These are phyloP conservation scores for Solanum paucissectum DNA, from an alignment of 257 asterid genomes.

Conservation along the genomic window DNA sequence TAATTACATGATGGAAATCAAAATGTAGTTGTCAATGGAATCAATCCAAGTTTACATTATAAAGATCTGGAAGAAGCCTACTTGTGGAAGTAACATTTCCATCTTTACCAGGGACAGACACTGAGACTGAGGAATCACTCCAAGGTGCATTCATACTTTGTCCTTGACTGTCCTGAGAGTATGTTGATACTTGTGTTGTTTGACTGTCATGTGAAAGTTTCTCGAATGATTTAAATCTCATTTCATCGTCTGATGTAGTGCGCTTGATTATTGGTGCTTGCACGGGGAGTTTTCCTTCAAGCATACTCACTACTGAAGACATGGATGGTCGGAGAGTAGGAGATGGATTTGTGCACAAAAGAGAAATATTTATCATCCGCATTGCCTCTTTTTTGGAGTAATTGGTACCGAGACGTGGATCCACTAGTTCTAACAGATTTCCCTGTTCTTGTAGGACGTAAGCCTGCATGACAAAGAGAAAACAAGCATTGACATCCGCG, in stretches of 20 bases:
- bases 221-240: slow-evolving; percentile 61
- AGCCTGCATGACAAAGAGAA: slow-evolving; percentile 34
- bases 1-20: neutral
- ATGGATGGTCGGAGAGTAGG: slow-evolving; percentile 73
- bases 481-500: neutral
- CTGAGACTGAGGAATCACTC: slow-evolving; percentile 50
- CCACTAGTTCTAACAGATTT: slow-evolving; percentile 70
- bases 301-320: slow-evolving; percentile 83
- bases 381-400: slow-evolving; percentile 49
- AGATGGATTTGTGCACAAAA: slow-evolving; percentile 68
- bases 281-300: slow-evolving; percentile 60
- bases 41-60: slow-evolving; percentile 3
- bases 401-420: slow-evolving; percentile 51
- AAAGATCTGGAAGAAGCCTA: slow-evolving; percentile 30
- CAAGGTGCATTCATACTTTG: slow-evolving; percentile 60
- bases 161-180: slow-evolving; percentile 34
- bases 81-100: slow-evolving; percentile 23
- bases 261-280: slow-evolving; percentile 71
- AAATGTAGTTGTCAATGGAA: neutral
- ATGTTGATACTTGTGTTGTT: slow-evolving; percentile 27
- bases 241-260: slow-evolving; percentile 19
- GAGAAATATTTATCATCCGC: slow-evolving; percentile 53
- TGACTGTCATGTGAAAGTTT: slow-evolving; percentile 62
- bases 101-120: slow-evolving; percentile 29
- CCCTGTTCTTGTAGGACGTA: slow-evolving; percentile 85